Percentiles rank a stretch among this genome's conserved stretches.
phyloP scores from a whole-genome alignment of 495 filamentous ascomycete species.

The Podospora fimiseda region DNA sequence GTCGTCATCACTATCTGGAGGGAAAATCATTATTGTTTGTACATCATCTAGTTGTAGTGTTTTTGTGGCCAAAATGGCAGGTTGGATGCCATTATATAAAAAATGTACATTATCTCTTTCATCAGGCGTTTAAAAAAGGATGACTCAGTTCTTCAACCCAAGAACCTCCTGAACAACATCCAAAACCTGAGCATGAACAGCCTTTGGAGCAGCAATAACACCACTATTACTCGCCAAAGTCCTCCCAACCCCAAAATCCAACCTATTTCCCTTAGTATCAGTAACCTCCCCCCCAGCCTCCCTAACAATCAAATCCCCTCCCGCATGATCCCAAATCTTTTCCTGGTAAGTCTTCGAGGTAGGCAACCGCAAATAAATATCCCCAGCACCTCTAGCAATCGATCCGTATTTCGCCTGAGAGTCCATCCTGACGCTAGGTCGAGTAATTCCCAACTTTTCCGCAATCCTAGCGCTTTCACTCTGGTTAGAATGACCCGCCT shows the following conservation, averaged over 20 bases:
- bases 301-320: slow-evolving; percentile 88
- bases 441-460: slow-evolving; percentile 73
- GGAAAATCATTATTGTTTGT: too few species aligned
- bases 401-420: slow-evolving; percentile 97
- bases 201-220: slow-evolving; percentile 78
- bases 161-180: slow-evolving; percentile 78
- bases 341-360: slow-evolving; percentile 82
- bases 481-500: slow-evolving; percentile 84
- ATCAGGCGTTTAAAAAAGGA: neutral
- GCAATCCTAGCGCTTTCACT: slow-evolving; percentile 81
- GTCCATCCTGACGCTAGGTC: slow-evolving; percentile 83
- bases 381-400: slow-evolving; percentile 90
- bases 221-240: slow-evolving; percentile 87
- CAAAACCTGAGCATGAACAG: slow-evolving; percentile 68
- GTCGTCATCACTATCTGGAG: too few species aligned
- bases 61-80: slow-evolving; percentile 4
- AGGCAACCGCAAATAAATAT: slow-evolving; percentile 87
- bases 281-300: slow-evolving; percentile 92
- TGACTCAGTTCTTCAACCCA: slow-evolving; percentile 28
- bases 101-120: slow-evolving; percentile 23
- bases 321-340: slow-evolving; percentile 99
- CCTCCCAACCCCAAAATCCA: slow-evolving; percentile 82
- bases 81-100: slow-evolving; percentile 4
- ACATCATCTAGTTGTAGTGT: slow-evolving; percentile 9
- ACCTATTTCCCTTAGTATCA: slow-evolving; percentile 67